These are phyloP conservation scores for Penicillium hesseltinei DNA, from an alignment of 2,329 filamentous ascomycete genomes.

Conservation along the genomic window DNA sequence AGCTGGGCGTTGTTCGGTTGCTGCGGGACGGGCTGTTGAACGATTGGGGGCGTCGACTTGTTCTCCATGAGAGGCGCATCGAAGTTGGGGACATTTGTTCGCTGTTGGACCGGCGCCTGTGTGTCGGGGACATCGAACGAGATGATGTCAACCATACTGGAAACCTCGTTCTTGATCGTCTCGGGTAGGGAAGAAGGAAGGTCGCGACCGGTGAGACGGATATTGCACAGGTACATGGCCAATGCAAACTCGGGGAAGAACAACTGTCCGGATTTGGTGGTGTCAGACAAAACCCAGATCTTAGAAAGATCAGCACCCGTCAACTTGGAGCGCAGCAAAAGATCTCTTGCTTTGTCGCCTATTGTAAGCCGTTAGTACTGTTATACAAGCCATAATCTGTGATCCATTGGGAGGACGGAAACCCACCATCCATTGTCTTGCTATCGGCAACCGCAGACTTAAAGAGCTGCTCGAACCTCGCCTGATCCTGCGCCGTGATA, in stretches of 20 bases:
- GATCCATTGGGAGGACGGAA: background rate
- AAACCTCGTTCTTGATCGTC: constrained; percentile 90
- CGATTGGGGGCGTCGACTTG: constrained; percentile 49
- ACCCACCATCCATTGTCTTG: constrained; percentile 73
- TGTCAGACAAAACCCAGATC: constrained; percentile 94
- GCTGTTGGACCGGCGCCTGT: constrained; percentile 48
- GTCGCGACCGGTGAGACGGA: constrained; percentile 83
- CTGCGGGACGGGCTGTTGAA: constrained; percentile 66
- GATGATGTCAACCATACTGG: constrained; percentile 99
- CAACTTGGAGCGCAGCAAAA: constrained; percentile 83
- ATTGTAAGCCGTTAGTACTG: constrained; percentile 16
- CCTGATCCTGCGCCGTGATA: constrained; percentile 90
- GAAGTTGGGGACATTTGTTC: constrained; percentile 70
- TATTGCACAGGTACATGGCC: constrained; percentile 97
- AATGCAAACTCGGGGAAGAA: constrained; percentile 97
- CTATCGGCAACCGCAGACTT: constrained; percentile 86
- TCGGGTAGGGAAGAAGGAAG: constrained; percentile 76
- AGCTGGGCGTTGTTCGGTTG: constrained; percentile 69
- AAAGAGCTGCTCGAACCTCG: constrained; percentile 96
- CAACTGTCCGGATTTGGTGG: constrained; percentile 91
- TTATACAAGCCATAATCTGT: background rate
- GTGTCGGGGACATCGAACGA: constrained; percentile 89
- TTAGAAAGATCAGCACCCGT: constrained; percentile 84
- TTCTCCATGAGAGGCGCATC: constrained; percentile 54
- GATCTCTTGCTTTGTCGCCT: constrained; percentile 82